Conservation (phyloP, 352 stramenopile genomes). For the Phytophthora foliorum region DNA sequence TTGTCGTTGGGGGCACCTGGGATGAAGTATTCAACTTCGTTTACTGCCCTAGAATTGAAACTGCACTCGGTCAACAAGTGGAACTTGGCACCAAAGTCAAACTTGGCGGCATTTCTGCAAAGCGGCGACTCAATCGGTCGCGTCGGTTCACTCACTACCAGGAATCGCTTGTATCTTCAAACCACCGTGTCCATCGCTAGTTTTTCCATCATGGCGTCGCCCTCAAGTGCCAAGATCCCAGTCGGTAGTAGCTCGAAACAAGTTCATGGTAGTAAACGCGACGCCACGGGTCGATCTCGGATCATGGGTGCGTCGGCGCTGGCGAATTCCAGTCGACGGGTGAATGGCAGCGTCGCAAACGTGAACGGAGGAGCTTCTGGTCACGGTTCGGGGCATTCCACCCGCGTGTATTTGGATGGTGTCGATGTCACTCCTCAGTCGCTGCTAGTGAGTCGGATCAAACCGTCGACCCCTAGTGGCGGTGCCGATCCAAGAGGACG, state of each 20-base stretch:
- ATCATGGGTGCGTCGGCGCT: constrained; percentile 68
- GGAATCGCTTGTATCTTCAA: neutral
- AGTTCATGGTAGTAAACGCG: constrained; percentile 52
- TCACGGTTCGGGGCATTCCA: constrained; percentile 38
- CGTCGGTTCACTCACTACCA: constrained; percentile 22
- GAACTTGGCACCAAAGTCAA: too few species aligned
- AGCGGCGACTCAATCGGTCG: constrained; percentile 8
- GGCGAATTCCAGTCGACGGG: constrained; percentile 74
- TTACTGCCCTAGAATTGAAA: too few species aligned
- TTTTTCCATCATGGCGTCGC: constrained; percentile 51
- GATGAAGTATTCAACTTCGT: too few species aligned
- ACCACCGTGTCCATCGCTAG: neutral
- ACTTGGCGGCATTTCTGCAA: neutral
- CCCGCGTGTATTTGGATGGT: constrained; percentile 77
- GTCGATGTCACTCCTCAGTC: constrained; percentile 83
- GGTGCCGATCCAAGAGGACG: constrained; percentile 15
- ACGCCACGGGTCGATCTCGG: constrained; percentile 65
- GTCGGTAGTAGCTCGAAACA: constrained; percentile 50
- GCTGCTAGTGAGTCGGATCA: constrained; percentile 77
- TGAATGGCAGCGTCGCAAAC: constrained; percentile 57
- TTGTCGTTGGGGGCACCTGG: too few species aligned
- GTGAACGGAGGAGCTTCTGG: constrained; percentile 33
- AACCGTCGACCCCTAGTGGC: constrained; percentile 51
- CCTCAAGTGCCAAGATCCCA: constrained; percentile 52
- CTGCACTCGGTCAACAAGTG: too few species aligned